Evolutionary conservation across 352 stramenopile species (phyloP).

Genomic region (Albugo laibachii): DNA sequence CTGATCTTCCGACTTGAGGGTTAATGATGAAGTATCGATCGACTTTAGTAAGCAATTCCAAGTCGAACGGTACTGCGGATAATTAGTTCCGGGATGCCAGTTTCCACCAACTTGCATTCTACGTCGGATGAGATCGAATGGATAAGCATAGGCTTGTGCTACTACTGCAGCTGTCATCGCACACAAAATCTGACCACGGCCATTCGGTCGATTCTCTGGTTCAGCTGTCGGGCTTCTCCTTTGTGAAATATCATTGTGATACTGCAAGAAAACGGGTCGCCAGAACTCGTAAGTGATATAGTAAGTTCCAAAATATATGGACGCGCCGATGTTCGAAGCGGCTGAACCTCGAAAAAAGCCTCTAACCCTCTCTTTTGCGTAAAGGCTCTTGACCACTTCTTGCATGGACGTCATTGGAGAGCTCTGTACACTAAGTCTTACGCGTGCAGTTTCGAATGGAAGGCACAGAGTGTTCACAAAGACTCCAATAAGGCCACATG

Average conservation of each 20-base stretch:
- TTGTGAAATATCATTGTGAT: conserved; percentile 32
- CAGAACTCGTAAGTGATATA: conserved; percentile 70
- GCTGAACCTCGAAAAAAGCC: conserved; percentile 64
- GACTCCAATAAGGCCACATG: conserved; percentile 40
- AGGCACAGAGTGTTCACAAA: conserved; percentile 55
- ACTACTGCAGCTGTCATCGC: conserved; percentile 40
- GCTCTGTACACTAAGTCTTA: conserved; percentile 49
- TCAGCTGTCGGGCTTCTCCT: conserved; percentile 8
- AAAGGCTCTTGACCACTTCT: no score
- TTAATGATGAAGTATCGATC: conserved; percentile 13
- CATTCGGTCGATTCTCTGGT: conserved; percentile 37
- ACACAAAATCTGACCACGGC: conserved; percentile 61
- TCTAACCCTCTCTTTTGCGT: conserved; percentile 17
- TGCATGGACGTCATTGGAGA: conserved; percentile 14
- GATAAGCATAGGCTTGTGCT: conserved; percentile 57
- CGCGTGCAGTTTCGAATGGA: conserved; percentile 55
- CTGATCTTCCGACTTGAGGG: conserved; percentile 6
- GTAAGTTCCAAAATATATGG: conserved; percentile 71
- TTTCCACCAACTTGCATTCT: conserved; percentile 54
- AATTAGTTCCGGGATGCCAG: conserved; percentile 37
- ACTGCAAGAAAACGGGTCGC: conserved; percentile 57
- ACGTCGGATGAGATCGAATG: conserved; percentile 60
- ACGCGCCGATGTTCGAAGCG: conserved; percentile 45
- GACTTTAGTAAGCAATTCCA: conserved; percentile 49
- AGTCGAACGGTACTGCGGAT: conserved; percentile 44